phyloP scores from a whole-genome alignment of 495 filamentous ascomycete species.

The Lasiosphaeris hirsuta region DNA sequence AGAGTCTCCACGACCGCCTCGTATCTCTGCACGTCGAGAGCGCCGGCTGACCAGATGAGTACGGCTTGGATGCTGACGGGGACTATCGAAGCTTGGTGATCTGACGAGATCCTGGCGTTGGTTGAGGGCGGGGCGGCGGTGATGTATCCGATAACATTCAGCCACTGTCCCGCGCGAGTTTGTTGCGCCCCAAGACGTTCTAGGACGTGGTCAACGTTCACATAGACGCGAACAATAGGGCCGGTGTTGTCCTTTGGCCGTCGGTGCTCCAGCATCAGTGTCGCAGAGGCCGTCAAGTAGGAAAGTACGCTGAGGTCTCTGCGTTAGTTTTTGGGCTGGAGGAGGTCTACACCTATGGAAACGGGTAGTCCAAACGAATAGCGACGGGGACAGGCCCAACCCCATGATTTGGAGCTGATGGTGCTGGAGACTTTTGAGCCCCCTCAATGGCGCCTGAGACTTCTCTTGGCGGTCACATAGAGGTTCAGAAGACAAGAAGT shows the following conservation, averaged over 20 bases:
- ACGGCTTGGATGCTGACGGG: slow-evolving; percentile 55
- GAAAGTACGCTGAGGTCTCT: slow-evolving; percentile 56
- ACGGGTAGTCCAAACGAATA: background rate
- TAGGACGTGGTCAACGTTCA: slow-evolving; percentile 70
- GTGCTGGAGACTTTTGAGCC: too few relatives aligned
- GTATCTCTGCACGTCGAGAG: slow-evolving; percentile 62
- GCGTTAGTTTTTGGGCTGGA: slow-evolving; percentile 11
- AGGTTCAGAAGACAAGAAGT: slow-evolving; percentile 24
- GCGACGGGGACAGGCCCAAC: background rate
- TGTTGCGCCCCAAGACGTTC: slow-evolving; percentile 60
- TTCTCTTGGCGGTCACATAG: too few relatives aligned
- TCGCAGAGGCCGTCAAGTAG: slow-evolving; percentile 60
- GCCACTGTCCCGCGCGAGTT: slow-evolving; percentile 75
- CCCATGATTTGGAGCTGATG: too few relatives aligned
- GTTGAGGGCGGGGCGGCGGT: slow-evolving; percentile 26
- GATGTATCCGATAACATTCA: slow-evolving; percentile 87
- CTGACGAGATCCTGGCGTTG: slow-evolving; percentile 5
- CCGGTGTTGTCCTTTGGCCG: slow-evolving; percentile 43
- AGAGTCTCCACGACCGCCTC: slow-evolving; percentile 41
- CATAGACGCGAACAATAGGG: slow-evolving; percentile 44
- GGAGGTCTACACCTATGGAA: too few relatives aligned
- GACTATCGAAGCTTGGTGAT: slow-evolving; percentile 17
- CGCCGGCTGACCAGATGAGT: slow-evolving; percentile 62
- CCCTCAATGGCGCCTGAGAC: too few relatives aligned
- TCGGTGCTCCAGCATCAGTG: slow-evolving; percentile 64